These are phyloP conservation scores for Auxenochlorella pyrenoidosa DNA, from an alignment of 139 green algal genomes.

Conservation along the genomic window DNA sequence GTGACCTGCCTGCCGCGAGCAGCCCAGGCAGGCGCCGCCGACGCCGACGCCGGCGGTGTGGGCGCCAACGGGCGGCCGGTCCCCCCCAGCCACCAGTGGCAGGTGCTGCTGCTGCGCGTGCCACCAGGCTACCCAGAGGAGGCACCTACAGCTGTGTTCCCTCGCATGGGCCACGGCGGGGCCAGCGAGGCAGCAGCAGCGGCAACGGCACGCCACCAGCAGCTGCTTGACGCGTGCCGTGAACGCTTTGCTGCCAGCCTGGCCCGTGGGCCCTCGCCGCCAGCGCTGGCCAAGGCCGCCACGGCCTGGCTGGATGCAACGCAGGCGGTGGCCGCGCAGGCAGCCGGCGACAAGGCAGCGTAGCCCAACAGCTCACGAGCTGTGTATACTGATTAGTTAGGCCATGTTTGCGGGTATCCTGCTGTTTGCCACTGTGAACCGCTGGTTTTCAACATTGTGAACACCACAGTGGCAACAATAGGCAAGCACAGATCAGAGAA, in stretches of 20 bases:
- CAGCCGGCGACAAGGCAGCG: neutral
- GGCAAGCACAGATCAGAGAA: too few relatives aligned
- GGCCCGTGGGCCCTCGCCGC: neutral
- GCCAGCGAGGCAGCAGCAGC: neutral
- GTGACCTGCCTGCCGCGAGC: neutral
- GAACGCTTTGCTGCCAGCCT: neutral
- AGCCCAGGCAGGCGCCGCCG: neutral
- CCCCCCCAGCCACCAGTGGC: neutral
- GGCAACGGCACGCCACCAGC: neutral
- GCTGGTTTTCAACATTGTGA: too few relatives aligned
- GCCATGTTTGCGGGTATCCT: too few relatives aligned
- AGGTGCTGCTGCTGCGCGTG: conserved; percentile 21
- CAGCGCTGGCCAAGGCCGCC: neutral
- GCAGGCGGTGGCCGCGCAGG: neutral
- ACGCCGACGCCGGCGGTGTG: neutral
- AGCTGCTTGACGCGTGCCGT: neutral
- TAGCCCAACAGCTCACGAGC: neutral
- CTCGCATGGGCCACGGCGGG: neutral
- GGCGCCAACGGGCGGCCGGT: too few relatives aligned
- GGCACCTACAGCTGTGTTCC: conserved; percentile 19
- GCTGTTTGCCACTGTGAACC: too few relatives aligned
- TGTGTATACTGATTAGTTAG: neutral
- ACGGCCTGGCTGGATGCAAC: conserved; percentile 16
- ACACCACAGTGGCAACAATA: too few relatives aligned
- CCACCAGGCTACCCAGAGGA: neutral